Base-by-base conservation (phyloP, 345 rosid species). In the Brassica cretica region DNA sequence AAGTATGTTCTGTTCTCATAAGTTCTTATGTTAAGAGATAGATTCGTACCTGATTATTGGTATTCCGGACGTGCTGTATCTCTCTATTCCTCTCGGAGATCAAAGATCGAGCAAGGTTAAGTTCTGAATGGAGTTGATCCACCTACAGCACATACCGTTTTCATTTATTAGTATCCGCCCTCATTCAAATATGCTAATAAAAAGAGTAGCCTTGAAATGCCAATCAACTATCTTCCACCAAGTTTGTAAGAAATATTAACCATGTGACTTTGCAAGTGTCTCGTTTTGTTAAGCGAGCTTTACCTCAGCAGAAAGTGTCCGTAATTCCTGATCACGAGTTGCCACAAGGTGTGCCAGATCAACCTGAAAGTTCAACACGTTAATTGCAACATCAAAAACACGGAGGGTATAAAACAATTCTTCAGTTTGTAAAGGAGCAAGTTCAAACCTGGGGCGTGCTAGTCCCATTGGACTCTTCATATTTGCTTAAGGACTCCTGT, bases 301-400 rank as follows among this genome's bases (percentile, higher is more conserved):
- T 88, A 90, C 97, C 96, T 93, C 98, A 70, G 98, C 98, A 71
- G 97, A 88, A 82, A 94, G 87, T 21, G 96, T 94, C 78, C 97
- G 85, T 53, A 94, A 77, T 82, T 94, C 98, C 69, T 94, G 98
- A 85, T 94, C 96, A 71, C 97, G 97, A 74, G 97, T 93, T 14
- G 97, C 96, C 81, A 94, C 88, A 69, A 94, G 79, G 77, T 94
- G 98, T 25, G 98, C 98, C 62, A 94, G 91, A 87, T 91, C 98
- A 77, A 90, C 97, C 98, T 94, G 86, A 62, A 84, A 64, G 46
- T n/a, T 68, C 33, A 61, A 35, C 39, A 74, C 24, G 58, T 64
- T 9, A 33, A 4, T 3, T 78, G 64, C 29, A 80, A 70, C 6
- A 39, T 33, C 1, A 41, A 25, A 70, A 70, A 33, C 5, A 3